Evolutionary conservation across 139 green algal genomes (phyloP).

Genomic region (Tetratostichococcus sp.): DNA sequence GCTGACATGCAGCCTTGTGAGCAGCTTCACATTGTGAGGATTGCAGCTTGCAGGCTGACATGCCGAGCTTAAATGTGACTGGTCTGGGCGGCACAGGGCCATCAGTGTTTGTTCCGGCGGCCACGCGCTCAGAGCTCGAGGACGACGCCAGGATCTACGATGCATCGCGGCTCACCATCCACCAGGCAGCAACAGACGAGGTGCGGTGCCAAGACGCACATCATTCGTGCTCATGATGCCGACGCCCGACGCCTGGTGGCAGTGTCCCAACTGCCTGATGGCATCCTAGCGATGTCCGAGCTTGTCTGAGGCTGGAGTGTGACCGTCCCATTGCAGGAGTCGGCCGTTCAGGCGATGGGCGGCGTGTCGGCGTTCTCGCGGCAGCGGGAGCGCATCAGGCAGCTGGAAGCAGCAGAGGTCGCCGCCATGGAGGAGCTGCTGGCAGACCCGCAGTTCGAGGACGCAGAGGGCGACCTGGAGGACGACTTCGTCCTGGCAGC

Average conservation of each 20-base stretch:
- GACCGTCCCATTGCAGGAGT: conserved; percentile 22
- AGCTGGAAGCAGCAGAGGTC: conserved; percentile 21
- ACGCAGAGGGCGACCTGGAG: conserved; percentile 47
- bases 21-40: no score
- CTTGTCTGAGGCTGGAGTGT: no score
- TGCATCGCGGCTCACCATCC: conserved; percentile 30
- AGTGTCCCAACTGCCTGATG: no score
- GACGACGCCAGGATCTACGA: conserved; percentile 41
- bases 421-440: conserved; percentile 40
- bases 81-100: conserved; percentile 23
- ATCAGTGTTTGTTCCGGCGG: conserved; percentile 36
- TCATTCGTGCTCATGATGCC: no score
- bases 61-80: no score
- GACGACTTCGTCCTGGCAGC: conserved; percentile 68
- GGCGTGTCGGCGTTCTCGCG: conserved; percentile 51
- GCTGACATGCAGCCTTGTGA: no score
- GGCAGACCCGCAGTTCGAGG: conserved; percentile 22
- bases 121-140: conserved; percentile 11
- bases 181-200: conserved; percentile 25
- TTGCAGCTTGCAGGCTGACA: no score
- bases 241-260: no score
- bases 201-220: conserved; percentile 9
- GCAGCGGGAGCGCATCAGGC: conserved; percentile 6
- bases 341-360: conserved; percentile 27
- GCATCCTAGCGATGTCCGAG: no score